A percentile compares a stretch with the other conserved stretches of the same genome.
These are phyloP conservation scores for Verticillium klebahnii DNA, from an alignment of 2,329 filamentous ascomycete species.

Conservation along the genomic window DNA sequence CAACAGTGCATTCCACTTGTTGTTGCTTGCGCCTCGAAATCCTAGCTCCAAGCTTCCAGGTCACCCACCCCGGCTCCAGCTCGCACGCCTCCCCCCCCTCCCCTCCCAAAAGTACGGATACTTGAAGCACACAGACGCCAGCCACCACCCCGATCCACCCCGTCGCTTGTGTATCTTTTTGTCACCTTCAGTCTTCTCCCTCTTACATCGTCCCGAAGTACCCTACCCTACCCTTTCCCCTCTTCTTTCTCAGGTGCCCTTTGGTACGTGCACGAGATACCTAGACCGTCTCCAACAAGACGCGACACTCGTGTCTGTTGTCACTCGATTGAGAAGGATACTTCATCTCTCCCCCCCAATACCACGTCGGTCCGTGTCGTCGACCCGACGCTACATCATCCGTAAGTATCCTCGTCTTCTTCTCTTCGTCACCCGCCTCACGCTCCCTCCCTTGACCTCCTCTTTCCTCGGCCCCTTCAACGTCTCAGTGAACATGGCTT, in stretches of 20 bases:
- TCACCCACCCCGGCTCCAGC: neutral
- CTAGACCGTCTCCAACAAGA: neutral
- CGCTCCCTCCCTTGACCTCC: neutral
- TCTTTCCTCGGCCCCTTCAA: neutral
- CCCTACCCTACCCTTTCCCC: neutral
- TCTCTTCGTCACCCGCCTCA: conserved; percentile 4
- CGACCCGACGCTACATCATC: conserved; percentile 24
- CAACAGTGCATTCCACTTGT: neutral
- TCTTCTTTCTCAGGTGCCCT: neutral
- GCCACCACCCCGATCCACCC: conserved; percentile 5
- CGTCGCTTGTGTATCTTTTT: conserved; percentile 13
- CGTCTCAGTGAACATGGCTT: neutral
- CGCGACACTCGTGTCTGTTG: neutral
- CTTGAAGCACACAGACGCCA: conserved; percentile 13
- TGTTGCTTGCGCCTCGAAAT: neutral
- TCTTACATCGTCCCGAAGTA: neutral
- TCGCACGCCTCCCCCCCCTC: conserved; percentile 7
- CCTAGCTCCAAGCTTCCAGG: neutral
- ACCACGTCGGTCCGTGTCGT: conserved; percentile 11
- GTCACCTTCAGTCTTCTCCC: conserved; percentile 8
- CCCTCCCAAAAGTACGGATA: conserved; percentile 7
- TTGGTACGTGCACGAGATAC: neutral
- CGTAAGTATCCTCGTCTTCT: conserved; percentile 26
- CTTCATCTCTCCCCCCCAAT: conserved; percentile 10
- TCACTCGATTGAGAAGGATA: neutral